phyloP scores from a whole-genome alignment of 495 filamentous ascomycete genomes.

The Aspergillus baeticus region DNA sequence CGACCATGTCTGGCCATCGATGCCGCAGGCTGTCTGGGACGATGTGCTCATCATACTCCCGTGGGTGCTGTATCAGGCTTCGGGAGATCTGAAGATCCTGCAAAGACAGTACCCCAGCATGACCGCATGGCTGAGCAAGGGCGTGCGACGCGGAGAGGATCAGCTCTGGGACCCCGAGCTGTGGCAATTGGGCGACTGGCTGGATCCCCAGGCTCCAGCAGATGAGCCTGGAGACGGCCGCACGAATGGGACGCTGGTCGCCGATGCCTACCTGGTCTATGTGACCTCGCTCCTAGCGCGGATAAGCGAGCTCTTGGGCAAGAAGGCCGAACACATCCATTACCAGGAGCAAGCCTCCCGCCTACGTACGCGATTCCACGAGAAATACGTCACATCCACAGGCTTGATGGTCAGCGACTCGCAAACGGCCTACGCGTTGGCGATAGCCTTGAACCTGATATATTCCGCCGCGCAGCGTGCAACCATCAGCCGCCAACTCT shows the following conservation, averaged over 20 bases:
- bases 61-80: constrained; percentile 44
- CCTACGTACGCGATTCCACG: constrained; percentile 28
- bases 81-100: constrained; percentile 43
- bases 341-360: constrained; percentile 26
- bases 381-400: constrained; percentile 41
- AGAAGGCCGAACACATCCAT: constrained; percentile 20
- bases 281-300: constrained; percentile 35
- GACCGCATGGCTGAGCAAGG: constrained; percentile 47
- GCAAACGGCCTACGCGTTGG: constrained; percentile 47
- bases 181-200: constrained; percentile 55
- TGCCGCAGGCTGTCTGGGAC: constrained; percentile 46
- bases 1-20: constrained; percentile 20
- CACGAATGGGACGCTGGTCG: constrained; percentile 43
- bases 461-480: constrained; percentile 28
- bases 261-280: constrained; percentile 53
- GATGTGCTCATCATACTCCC: constrained; percentile 48
- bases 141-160: constrained; percentile 40
- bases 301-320: constrained; percentile 25
- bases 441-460: constrained; percentile 45
- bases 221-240: constrained; percentile 39
- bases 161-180: constrained; percentile 37
- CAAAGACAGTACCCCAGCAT: constrained; percentile 42
- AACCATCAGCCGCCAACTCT: constrained; percentile 33
- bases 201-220: constrained; percentile 50
- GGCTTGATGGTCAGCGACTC: constrained; percentile 45